phyloP scores from a whole-genome alignment of 495 filamentous ascomycete species.

The Aspergillus diversus region DNA sequence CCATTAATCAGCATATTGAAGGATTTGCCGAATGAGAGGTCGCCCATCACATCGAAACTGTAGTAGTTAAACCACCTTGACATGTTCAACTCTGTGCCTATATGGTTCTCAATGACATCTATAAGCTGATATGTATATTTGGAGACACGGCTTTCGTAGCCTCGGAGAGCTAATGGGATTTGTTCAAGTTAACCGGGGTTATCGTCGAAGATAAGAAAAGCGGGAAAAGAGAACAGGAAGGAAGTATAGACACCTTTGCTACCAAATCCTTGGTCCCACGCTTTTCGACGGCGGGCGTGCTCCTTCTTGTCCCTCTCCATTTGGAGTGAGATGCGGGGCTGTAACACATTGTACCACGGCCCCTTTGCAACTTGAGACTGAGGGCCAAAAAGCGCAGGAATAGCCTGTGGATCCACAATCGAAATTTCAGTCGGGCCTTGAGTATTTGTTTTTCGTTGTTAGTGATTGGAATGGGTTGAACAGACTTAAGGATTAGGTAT shows the following conservation, averaged over 20 bases:
- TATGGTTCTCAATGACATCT: slow-evolving; percentile 18
- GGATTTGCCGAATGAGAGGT: slow-evolving; percentile 51
- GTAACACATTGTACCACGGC: slow-evolving; percentile 43
- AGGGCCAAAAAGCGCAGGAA: slow-evolving; percentile 36
- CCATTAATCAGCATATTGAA: slow-evolving; percentile 49
- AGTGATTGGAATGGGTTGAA: neutral
- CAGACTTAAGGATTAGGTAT: too few species aligned
- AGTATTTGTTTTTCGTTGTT: neutral
- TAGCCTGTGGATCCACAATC: slow-evolving; percentile 40
- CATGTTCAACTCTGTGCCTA: slow-evolving; percentile 37
- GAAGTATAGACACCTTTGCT: slow-evolving; percentile 27
- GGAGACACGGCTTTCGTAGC: slow-evolving; percentile 38
- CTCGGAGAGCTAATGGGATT: slow-evolving; percentile 30
- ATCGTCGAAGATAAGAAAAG: neutral
- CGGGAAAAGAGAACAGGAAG: neutral
- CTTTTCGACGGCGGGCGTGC: slow-evolving; percentile 41
- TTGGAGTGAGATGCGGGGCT: slow-evolving; percentile 39
- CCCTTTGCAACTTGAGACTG: slow-evolving; percentile 39
- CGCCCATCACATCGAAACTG: slow-evolving; percentile 57
- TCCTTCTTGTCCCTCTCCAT: slow-evolving; percentile 35
- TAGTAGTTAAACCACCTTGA: slow-evolving; percentile 50
- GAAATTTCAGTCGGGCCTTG: slow-evolving; percentile 44
- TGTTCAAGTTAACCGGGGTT: neutral
- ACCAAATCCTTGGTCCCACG: slow-evolving; percentile 48
- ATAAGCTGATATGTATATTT: slow-evolving; percentile 33